Evolutionary conservation across 2,329 filamentous ascomycete species (phyloP).

Genomic region (Colletotrichum sp.): DNA sequence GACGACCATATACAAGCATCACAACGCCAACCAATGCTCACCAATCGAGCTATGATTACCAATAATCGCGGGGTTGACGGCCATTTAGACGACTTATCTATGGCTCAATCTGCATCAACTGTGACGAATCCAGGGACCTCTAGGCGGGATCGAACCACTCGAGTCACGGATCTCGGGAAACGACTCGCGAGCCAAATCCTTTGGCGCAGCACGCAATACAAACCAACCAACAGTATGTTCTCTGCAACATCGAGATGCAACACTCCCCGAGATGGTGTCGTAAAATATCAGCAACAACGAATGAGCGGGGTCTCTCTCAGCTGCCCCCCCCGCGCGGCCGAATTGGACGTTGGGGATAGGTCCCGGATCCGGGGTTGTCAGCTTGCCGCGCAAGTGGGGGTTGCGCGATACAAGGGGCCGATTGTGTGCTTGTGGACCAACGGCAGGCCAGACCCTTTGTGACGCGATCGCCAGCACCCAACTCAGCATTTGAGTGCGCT

Average conservation of each 20-base stretch:
- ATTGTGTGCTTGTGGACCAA: slow-evolving; percentile 18
- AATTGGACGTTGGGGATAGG: neutral
- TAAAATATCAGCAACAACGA: neutral
- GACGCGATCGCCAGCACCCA: neutral
- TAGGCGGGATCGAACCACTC: neutral
- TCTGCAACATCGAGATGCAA: neutral
- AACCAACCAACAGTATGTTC: neutral
- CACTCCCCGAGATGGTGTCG: neutral
- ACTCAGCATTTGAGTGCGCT: neutral
- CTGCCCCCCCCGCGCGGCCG: neutral
- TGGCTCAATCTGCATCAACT: slow-evolving; percentile 3
- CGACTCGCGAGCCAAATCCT: neutral
- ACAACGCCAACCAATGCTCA: neutral
- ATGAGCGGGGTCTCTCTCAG: neutral
- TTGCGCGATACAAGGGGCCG: slow-evolving; percentile 18
- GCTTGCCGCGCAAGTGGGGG: neutral
- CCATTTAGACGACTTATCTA: neutral
- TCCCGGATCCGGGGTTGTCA: slow-evolving; percentile 5
- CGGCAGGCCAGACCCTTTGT: neutral
- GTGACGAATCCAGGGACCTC: slow-evolving; percentile 4
- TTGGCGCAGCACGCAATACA: slow-evolving; percentile 8
- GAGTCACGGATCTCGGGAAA: neutral
- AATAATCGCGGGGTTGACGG: slow-evolving; percentile 5
- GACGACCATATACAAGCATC: neutral
- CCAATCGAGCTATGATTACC: slow-evolving; percentile 1